Conservation (phyloP, 345 rosid species). For the Eutrema japonicum region DNA sequence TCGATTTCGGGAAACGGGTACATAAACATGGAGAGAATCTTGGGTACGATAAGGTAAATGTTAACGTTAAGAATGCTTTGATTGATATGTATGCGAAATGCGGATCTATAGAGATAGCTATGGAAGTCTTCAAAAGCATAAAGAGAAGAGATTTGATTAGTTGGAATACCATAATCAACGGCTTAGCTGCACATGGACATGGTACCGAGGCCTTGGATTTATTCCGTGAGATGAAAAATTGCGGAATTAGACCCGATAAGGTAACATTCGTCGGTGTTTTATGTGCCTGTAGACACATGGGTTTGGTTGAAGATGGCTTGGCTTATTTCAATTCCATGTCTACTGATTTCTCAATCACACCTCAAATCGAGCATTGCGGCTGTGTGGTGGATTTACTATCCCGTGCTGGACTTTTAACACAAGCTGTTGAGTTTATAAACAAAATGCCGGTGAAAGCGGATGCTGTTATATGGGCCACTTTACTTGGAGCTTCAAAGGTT, state of each 20-base stretch:
- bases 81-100: slow-evolving; percentile 90
- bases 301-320: slow-evolving; percentile 72
- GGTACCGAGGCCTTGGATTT: slow-evolving; percentile 68
- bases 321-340: slow-evolving; percentile 69
- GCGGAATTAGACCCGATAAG: slow-evolving; percentile 62
- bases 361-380: slow-evolving; percentile 86
- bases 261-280: slow-evolving; percentile 74
- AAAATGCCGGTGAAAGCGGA: slow-evolving; percentile 75
- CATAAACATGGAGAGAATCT: slow-evolving; percentile 58
- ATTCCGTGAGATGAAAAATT: slow-evolving; percentile 61
- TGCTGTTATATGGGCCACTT: slow-evolving; percentile 79
- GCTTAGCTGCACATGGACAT: slow-evolving; percentile 71
- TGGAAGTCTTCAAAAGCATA: slow-evolving; percentile 60
- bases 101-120: slow-evolving; percentile 63
- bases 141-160: slow-evolving; percentile 69
- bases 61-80: slow-evolving; percentile 70
- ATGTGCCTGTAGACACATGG: slow-evolving; percentile 77
- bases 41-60: slow-evolving; percentile 57
- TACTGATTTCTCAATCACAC: slow-evolving; percentile 58
- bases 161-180: slow-evolving; percentile 78
- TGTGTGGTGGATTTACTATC: slow-evolving; percentile 84
- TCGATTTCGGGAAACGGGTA: slow-evolving; percentile 73
- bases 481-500: slow-evolving; percentile 79
- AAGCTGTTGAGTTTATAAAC: slow-evolving; percentile 70
- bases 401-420: slow-evolving; percentile 68